These are phyloP conservation scores for Aethionema arabicum DNA, from an alignment of 345 rosid genomes.

Conservation along the genomic window DNA sequence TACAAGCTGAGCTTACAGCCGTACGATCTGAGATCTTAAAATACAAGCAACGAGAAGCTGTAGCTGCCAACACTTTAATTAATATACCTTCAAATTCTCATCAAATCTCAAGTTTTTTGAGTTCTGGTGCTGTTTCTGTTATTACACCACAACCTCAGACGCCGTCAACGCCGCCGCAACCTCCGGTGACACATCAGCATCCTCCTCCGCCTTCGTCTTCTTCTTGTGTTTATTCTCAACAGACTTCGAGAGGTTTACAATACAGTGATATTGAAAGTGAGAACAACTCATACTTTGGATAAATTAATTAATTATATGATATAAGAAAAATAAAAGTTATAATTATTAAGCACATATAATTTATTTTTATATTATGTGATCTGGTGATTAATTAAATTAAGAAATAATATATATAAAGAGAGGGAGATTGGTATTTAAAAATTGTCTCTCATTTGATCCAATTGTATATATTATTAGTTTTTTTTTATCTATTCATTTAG, in stretches of 20 bases:
- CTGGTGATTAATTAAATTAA: conserved; percentile 29
- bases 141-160: conserved; percentile 44
- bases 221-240: conserved; percentile 52
- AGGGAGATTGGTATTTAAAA: conserved; percentile 33
- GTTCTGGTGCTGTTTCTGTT: conserved; percentile 57
- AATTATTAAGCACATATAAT: conserved; percentile 29
- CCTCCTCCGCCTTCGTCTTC: conserved; percentile 43
- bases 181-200: conserved; percentile 39
- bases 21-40: conserved; percentile 77
- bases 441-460: conserved; percentile 1
- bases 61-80: conserved; percentile 41
- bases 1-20: conserved; percentile 74
- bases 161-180: conserved; percentile 41
- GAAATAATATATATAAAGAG: conserved; percentile 16
- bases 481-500: neutral
- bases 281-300: conserved; percentile 72
- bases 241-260: conserved; percentile 41
- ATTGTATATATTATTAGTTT: neutral
- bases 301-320: conserved; percentile 27
- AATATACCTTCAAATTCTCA: conserved; percentile 54
- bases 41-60: conserved; percentile 76
- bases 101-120: conserved; percentile 51
- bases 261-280: conserved; percentile 64
- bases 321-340: conserved; percentile 15
- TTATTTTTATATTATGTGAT: conserved; percentile 35